phyloP scores from a whole-genome alignment of 306 rosid genomes.

The Malus fusca region DNA sequence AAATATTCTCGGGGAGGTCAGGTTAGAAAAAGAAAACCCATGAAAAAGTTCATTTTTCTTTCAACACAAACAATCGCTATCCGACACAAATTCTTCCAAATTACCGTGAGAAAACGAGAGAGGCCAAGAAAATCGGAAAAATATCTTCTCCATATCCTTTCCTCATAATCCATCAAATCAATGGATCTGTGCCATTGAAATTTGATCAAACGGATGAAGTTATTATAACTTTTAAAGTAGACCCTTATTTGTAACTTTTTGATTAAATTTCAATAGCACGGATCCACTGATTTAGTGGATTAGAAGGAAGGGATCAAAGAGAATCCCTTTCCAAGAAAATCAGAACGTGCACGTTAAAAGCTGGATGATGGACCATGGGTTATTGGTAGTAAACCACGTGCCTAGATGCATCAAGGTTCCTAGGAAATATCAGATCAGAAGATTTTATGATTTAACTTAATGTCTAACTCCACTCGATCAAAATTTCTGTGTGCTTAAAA shows the following conservation, averaged over 20 bases:
- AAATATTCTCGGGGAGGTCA: neutral
- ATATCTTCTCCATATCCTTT: no score
- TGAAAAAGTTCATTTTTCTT: neutral
- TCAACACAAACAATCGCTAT: neutral
- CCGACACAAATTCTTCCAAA: conserved; percentile 3
- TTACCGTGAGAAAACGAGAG: conserved; percentile 15
- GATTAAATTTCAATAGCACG: no score
- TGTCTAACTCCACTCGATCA: conserved; percentile 12
- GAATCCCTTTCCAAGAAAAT: neutral
- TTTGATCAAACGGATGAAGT: no score
- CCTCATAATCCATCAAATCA: no score
- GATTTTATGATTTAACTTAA: conserved; percentile 14
- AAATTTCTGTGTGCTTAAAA: no score
- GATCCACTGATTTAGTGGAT: rapidly evolving
- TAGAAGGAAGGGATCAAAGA: rapidly evolving
- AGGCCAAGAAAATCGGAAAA: neutral
- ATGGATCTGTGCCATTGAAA: no score
- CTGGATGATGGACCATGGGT: conserved; percentile 2
- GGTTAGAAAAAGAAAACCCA: neutral
- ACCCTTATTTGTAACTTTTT: rapidly evolving
- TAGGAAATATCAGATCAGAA: conserved; percentile 23
- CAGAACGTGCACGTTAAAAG: conserved; percentile 32
- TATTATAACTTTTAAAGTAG: no score
- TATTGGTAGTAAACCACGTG: conserved; percentile 42
- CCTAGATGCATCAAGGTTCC: conserved; percentile 32